Evolutionary conservation across 352 stramenopile species (phyloP).

Genomic region (Phytopythium ostracodes): DNA sequence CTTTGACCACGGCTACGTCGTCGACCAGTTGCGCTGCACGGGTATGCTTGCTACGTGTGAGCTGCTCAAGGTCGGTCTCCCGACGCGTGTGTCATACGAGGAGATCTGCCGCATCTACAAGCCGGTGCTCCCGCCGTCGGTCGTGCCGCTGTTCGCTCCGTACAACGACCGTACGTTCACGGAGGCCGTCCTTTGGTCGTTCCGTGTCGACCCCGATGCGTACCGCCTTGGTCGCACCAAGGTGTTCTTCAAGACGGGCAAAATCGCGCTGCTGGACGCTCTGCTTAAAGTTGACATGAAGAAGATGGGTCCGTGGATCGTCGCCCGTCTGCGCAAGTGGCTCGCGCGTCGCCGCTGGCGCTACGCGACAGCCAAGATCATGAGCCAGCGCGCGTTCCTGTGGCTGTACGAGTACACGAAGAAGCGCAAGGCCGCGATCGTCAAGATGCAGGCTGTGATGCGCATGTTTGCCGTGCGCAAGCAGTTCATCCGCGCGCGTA

Average conservation of each 20-base stretch:
- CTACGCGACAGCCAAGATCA: conserved; percentile 82
- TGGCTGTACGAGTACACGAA: conserved; percentile 73
- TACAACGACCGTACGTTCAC: conserved; percentile 88
- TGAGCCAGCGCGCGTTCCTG: conserved; percentile 78
- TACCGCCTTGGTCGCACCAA: conserved; percentile 88
- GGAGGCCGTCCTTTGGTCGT: conserved; percentile 87
- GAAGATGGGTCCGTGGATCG: conserved; percentile 87
- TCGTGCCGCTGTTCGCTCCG: conserved; percentile 73
- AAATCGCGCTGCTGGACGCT: conserved; percentile 85
- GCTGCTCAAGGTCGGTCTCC: conserved; percentile 88
- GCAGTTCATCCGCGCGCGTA: conserved; percentile 71
- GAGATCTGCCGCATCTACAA: conserved; percentile 89
- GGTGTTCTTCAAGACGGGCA: conserved; percentile 92
- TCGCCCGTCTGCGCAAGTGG: conserved; percentile 80
- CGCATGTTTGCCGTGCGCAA: conserved; percentile 86
- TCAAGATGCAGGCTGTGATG: conserved; percentile 84
- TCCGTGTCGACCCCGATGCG: conserved; percentile 80
- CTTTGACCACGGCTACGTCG: conserved; percentile 90
- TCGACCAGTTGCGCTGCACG: conserved; percentile 87
- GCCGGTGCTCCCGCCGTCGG: conserved; percentile 61
- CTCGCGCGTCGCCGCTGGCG: conserved; percentile 80
- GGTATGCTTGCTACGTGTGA: conserved; percentile 90
- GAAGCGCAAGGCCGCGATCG: conserved; percentile 64
- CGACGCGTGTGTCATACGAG: conserved; percentile 87
- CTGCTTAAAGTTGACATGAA: conserved; percentile 88